These are phyloP conservation scores for Parmales sp. DNA, from an alignment of 108 stramenopile genomes.

Conservation along the genomic window DNA sequence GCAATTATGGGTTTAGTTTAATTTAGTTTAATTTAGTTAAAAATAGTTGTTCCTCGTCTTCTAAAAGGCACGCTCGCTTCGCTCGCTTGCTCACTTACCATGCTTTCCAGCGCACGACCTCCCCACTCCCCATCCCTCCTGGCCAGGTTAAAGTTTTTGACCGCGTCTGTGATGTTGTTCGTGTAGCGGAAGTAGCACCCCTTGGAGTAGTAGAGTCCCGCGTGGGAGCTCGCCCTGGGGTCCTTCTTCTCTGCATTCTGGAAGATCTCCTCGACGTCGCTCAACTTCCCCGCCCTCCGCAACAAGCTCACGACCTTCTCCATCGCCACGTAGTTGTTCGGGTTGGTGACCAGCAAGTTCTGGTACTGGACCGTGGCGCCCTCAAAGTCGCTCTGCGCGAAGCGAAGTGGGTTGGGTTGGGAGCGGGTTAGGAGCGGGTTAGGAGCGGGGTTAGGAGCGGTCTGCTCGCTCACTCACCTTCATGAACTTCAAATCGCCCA, in stretches of 20 bases:
- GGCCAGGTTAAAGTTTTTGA: slow-evolving; percentile 38
- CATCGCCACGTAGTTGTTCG: slow-evolving; percentile 27
- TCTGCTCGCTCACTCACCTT: no score
- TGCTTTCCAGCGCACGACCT: slow-evolving; percentile 27
- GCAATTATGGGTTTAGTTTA: no score
- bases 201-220: slow-evolving; percentile 40
- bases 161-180: slow-evolving; percentile 37
- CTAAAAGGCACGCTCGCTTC: no score
- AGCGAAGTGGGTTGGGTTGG: no score
- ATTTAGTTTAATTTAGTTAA: no score
- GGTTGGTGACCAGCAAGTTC: slow-evolving; percentile 15
- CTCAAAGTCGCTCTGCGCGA: neutral
- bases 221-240: slow-evolving; percentile 19
- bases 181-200: slow-evolving; percentile 37
- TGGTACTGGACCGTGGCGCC: neutral
- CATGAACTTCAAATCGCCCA: slow-evolving; percentile 35
- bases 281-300: slow-evolving; percentile 33
- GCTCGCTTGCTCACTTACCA: no score
- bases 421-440: no score
- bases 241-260: slow-evolving; percentile 25
- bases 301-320: slow-evolving; percentile 30
- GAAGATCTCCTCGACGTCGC: slow-evolving; percentile 30
- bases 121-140: slow-evolving; percentile 37
- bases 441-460: no score
- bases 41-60: no score